These are phyloP conservation scores for Madurella mycetomatis DNA, from an alignment of 2,329 filamentous ascomycete species.

Conservation along the genomic window DNA sequence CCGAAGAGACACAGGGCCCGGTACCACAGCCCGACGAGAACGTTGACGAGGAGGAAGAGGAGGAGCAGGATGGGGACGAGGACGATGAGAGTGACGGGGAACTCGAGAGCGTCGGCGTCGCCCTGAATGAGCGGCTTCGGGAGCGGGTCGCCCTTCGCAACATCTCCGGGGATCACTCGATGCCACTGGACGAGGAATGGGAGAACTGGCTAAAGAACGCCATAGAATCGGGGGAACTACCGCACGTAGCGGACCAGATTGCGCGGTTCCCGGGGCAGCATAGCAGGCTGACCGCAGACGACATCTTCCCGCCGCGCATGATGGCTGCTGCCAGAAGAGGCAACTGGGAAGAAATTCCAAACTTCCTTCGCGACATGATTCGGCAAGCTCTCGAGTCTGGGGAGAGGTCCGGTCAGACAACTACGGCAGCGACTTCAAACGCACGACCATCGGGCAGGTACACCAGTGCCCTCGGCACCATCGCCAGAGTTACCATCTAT, in stretches of 20 bases:
- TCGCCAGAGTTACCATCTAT: constrained; percentile 11
- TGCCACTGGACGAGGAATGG: constrained; percentile 65
- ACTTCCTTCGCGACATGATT: constrained; percentile 50
- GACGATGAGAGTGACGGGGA: constrained; percentile 52
- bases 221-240: constrained; percentile 57
- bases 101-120: constrained; percentile 56
- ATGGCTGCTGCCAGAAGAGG: constrained; percentile 52
- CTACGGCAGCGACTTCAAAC: constrained; percentile 1
- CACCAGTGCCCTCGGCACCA: constrained; percentile 10
- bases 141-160: constrained; percentile 60
- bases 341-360: constrained; percentile 55
- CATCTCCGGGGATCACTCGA: constrained; percentile 50
- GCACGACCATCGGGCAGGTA: constrained; percentile 16
- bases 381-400: constrained; percentile 43
- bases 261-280: constrained; percentile 33
- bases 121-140: constrained; percentile 60
- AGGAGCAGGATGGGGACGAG: constrained; percentile 35
- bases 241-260: constrained; percentile 43
- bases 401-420: constrained; percentile 17
- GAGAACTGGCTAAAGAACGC: constrained; percentile 71
- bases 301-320: constrained; percentile 48
- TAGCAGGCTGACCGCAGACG: constrained; percentile 29
- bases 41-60: constrained; percentile 9
- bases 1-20: constrained; percentile 4
- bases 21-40: neutral